Evolutionary conservation across 306 rosid genomes (phyloP), one percentile per base, ranked within the genome.

Genomic region (cucumber (Cucumis sativus)): DNA sequence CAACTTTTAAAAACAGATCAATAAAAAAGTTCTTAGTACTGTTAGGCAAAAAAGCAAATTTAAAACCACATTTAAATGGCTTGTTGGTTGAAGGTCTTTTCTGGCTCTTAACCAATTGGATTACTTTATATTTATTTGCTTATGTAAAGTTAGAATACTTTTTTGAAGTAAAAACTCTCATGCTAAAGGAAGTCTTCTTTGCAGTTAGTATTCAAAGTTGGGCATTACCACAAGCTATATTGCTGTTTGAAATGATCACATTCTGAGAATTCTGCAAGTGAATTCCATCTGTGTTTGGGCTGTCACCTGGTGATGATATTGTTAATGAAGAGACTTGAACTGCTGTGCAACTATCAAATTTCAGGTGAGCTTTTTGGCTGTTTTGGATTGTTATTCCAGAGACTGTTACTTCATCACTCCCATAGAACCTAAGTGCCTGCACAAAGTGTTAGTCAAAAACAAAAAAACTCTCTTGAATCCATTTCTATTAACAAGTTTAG

Each of bases 251-350:
- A 78, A 95, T 95, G 73, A 92, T 81, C 16, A 90, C 99, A 68
- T 89, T 86, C 79, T 81, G 86, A 82, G 99, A 92, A 84, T 92
- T 88, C 87, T 95, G 99, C 23, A 95, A 88, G 87, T 95, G 99
- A 85, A 95, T 92, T 77, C 99, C 99, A 77, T 95, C 99, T 0
- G 99, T 95, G 84, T 95, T 90, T 40, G 93, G 97, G 67, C 99
- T 95, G 73, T 90, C 85, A 21, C 90, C 97, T 0, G 99, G 99
- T 11, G 99, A 95, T 18, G 97, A 89, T 62, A 92, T 55, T 70
- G 74, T 88, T 60, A 92, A 80, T 78, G 85, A 91, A 78, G 88
- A 96, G 58, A 95, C 97, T 80, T 87, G 30, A 23, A 95, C 97
- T 54, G 97, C 96, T 60, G 79, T 77, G 79, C 99, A 95, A 84